A percentile compares a stretch with the other conserved stretches of the same genome.
Evolutionary conservation across 2,329 filamentous ascomycete species (phyloP).

Genomic region (Cyphellophora attinorum): DNA sequence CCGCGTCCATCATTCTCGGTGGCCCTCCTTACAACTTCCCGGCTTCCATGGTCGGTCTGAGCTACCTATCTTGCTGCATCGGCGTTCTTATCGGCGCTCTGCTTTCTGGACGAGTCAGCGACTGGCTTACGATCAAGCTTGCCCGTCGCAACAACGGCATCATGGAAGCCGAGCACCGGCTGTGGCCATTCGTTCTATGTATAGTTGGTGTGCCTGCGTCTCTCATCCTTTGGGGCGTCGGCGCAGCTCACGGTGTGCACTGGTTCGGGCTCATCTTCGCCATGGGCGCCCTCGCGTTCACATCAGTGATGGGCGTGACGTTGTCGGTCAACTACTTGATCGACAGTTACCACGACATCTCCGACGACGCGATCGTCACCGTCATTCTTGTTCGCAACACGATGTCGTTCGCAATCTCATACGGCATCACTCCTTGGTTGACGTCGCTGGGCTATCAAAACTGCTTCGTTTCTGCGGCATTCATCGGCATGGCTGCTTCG

Average conservation of each 20-base stretch:
- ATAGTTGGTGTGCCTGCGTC: constrained; percentile 36
- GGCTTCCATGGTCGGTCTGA: constrained; percentile 28
- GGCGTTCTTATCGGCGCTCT: constrained; percentile 11
- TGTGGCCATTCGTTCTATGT: constrained; percentile 21
- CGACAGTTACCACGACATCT: constrained; percentile 39
- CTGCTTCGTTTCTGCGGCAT: constrained; percentile 31
- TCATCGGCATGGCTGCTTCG: constrained; percentile 27
- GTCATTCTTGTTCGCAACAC: constrained; percentile 42
- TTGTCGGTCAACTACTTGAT: constrained; percentile 38
- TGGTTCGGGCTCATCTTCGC: constrained; percentile 41
- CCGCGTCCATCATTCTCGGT: constrained; percentile 28
- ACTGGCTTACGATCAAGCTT: constrained; percentile 18
- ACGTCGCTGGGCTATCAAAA: constrained; percentile 29
- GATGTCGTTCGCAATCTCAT: constrained; percentile 41
- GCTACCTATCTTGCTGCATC: constrained; percentile 23
- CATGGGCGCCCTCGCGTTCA: constrained; percentile 37
- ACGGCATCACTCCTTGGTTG: constrained; percentile 41
- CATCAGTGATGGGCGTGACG: constrained; percentile 35
- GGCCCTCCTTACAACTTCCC: constrained; percentile 28
- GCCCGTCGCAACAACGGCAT: constrained; percentile 20
- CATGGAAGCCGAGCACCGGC: constrained; percentile 21
- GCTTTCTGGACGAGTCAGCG: constrained; percentile 17
- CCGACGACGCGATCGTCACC: constrained; percentile 40
- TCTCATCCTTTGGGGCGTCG: constrained; percentile 43
- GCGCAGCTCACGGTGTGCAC: constrained; percentile 38